Evolutionary conservation across 208 protist genomes (phyloP), one percentile per base, ranked within the genome.

Genomic region (Trypanosoma melophagium): DNA sequence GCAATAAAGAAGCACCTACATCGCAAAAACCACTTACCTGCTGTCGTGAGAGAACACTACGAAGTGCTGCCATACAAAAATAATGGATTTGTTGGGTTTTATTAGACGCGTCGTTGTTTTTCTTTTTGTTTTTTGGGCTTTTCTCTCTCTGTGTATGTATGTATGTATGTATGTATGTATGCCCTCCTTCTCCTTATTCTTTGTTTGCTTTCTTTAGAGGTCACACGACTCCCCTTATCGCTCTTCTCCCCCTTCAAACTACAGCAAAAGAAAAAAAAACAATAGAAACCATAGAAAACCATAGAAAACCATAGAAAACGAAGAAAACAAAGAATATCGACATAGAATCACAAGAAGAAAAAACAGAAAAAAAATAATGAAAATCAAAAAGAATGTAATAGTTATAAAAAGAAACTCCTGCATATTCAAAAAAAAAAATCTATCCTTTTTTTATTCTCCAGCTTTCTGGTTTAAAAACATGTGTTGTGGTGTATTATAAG

Each of bases 41-140:
- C 14, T 52, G 28, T 24, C 56, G 41, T 51, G 70, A 69, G 13
- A 16, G 55, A 60, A 76, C 42, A 12, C 62, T 59, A 16, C 56
- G 45, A 22, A 76, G 57, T 13, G 70, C 70, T 38, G 70, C 52
- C 70, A 76, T 76, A 14, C 25, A 38, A 17, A 3, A 22, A 41
- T 24, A 28, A 35, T 9, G 24, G n/a, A n/a, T n/a, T n/a, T n/a
- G n/a, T n/a, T 16, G 40, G 3, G 9, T 17, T 16, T 58, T 41
- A 17, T 13, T 35, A 40, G 40, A 13, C 28, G 25, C 28, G 28
- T 7, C 5, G 28, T 35, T 35, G 1, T 35, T 35, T 35, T 35
- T 35, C 5, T 35, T 35, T 35, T 35, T 35, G 1, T 35, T 35
- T 35, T 5, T 35, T 35, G 1, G 28, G 1, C 1, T 35, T 35